phyloP scores from a whole-genome alignment of 768 basidiomycete species.

The Phanerochaete carnosa region DNA sequence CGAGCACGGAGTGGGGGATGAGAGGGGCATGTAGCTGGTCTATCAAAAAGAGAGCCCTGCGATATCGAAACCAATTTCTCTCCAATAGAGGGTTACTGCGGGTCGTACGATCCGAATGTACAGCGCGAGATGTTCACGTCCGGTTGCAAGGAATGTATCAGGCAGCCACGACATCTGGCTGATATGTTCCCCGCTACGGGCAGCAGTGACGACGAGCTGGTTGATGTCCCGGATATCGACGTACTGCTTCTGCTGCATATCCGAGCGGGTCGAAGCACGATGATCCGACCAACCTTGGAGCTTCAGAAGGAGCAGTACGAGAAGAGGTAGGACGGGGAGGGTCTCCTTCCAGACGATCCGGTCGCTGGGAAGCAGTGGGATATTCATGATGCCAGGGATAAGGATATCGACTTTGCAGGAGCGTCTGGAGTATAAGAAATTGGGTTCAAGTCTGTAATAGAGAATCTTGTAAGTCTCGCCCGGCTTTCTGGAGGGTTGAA shows the following conservation, averaged over 20 bases:
- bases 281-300: conserved; percentile 32
- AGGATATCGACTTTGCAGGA: conserved; percentile 33
- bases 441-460: background rate
- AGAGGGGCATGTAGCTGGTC: too few relatives aligned
- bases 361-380: conserved; percentile 21
- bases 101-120: background rate
- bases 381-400: conserved; percentile 24
- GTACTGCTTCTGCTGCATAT: conserved; percentile 35
- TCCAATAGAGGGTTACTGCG: background rate
- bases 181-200: background rate
- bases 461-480: conserved; percentile 12
- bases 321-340: conserved; percentile 29
- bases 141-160: background rate
- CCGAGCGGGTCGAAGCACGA: conserved; percentile 24
- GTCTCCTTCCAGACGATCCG: conserved; percentile 11
- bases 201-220: conserved; percentile 37
- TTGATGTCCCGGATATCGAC: conserved; percentile 40
- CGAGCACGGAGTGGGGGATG: background rate
- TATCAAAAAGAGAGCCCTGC: background rate
- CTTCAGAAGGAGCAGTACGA: conserved; percentile 29
- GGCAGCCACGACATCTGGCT: conserved; percentile 4
- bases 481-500: conserved; percentile 2
- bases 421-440: background rate
- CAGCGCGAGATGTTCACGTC: background rate
- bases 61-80: conserved; percentile 5